A percentile compares a stretch with the other conserved stretches of the same genome.
These are phyloP conservation scores for Hyphopichia pseudoburtonii DNA, from an alignment of 1,139 yeast species.

Conservation along the genomic window DNA sequence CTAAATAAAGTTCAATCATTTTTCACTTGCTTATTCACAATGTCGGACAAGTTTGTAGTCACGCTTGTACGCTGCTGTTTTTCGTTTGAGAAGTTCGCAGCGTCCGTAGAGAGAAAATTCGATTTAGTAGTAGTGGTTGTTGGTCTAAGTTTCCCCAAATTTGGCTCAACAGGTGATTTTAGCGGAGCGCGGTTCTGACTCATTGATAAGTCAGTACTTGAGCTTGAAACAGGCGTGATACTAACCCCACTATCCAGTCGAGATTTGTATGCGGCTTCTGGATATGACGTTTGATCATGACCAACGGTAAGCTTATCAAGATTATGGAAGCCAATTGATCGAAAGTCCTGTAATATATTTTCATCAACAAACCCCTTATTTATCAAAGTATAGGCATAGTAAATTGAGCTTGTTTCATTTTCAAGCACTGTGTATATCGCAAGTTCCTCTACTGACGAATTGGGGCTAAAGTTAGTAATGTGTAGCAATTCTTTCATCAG, in stretches of 20 bases:
- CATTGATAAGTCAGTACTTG: no score
- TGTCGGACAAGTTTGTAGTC: constrained; percentile 3
- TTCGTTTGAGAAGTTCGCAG: background rate
- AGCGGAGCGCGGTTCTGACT: no score
- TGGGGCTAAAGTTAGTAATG: background rate
- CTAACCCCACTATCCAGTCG: no score
- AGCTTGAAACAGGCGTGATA: no score
- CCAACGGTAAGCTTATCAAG: no score
- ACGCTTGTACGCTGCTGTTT: background rate
- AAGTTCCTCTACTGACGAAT: background rate
- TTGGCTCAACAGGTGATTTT: constrained; percentile 1
- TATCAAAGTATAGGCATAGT: no score
- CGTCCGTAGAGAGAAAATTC: constrained; percentile 6
- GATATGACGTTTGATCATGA: no score
- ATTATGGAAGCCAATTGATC: constrained; percentile 2
- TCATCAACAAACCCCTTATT: no score
- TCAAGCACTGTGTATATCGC: background rate
- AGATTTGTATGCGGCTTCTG: no score
- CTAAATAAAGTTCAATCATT: constrained; percentile 4
- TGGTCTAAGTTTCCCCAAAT: constrained; percentile 5
- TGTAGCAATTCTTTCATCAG: no score
- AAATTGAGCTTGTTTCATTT: constrained; percentile 1
- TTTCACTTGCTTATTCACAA: constrained; percentile 7
- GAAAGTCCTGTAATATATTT: no score
- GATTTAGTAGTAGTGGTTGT: constrained; percentile 5